Evolutionary conservation across 2,329 filamentous ascomycete genomes (phyloP).

Genomic region (Hirsutella minnesotensis): DNA sequence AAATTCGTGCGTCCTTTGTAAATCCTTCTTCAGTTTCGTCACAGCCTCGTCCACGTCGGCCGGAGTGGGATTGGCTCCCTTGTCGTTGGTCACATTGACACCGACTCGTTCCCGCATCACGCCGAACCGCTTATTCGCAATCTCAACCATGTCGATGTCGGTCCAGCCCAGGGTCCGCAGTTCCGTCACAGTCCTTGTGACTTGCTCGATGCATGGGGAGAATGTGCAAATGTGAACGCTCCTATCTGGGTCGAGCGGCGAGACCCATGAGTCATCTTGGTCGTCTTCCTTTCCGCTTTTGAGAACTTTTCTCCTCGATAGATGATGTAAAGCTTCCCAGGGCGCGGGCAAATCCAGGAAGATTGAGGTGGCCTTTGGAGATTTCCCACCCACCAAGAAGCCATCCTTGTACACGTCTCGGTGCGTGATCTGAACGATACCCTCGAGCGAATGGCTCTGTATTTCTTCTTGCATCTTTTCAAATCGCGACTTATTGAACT

Average conservation of each 20-base stretch:
- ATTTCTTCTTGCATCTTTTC: constrained; percentile 60
- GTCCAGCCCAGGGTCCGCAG: constrained; percentile 79
- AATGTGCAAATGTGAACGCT: constrained; percentile 82
- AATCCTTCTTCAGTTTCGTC: constrained; percentile 58
- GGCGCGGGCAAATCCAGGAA: constrained; percentile 75
- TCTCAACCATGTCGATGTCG: constrained; percentile 87
- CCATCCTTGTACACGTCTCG: constrained; percentile 69
- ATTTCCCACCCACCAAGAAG: constrained; percentile 50
- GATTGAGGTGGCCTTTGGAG: constrained; percentile 55
- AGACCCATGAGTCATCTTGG: constrained; percentile 31
- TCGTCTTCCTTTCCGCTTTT: constrained; percentile 12
- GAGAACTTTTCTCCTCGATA: constrained; percentile 40
- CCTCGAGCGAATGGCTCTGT: constrained; percentile 50
- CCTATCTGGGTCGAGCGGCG: constrained; percentile 57
- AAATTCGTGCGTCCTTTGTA: constrained; percentile 55
- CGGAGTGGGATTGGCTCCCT: constrained; percentile 57
- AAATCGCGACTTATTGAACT: constrained; percentile 65
- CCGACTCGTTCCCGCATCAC: constrained; percentile 74
- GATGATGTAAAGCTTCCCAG: constrained; percentile 66
- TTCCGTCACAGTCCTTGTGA: constrained; percentile 70
- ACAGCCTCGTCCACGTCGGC: constrained; percentile 73
- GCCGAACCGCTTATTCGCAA: constrained; percentile 68
- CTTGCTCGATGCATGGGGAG: constrained; percentile 94
- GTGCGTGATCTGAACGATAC: constrained; percentile 60
- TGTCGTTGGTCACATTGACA: constrained; percentile 50